A percentile compares a stretch with the other conserved stretches of the same genome.
These are phyloP conservation scores for Boletus huronensis DNA, from an alignment of 768 basidiomycete genomes.

Conservation along the genomic window DNA sequence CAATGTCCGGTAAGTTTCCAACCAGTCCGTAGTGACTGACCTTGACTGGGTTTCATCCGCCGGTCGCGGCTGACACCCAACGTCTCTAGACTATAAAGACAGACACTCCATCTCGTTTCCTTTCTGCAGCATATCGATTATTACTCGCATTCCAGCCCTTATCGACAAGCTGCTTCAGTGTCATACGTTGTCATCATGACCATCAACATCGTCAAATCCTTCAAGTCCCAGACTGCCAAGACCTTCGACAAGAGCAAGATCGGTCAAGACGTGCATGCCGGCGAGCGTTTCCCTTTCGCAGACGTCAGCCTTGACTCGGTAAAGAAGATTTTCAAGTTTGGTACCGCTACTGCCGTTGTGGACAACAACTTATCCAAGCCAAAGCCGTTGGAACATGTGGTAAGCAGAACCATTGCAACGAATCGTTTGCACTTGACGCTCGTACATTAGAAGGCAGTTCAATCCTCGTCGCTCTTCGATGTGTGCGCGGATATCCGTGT, in stretches of 20 bases:
- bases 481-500: not conserved
- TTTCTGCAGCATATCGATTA: slow-evolving; percentile 1
- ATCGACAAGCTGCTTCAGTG: slow-evolving; percentile 1
- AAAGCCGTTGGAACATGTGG: slow-evolving; percentile 1
- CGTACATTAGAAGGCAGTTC: not conserved
- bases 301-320: not conserved
- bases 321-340: slow-evolving; percentile 11
- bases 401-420: not conserved
- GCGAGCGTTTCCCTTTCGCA: not conserved
- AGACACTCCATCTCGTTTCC: not conserved
- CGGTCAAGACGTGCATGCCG: not conserved
- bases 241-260: slow-evolving; percentile 3
- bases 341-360: not conserved
- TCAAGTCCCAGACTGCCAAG: slow-evolving; percentile 12
- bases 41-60: not conserved
- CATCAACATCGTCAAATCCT: slow-evolving; percentile 7
- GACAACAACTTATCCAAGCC: not conserved
- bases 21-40: too few species aligned
- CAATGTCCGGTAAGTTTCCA: slow-evolving; percentile 1
- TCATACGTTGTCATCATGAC: slow-evolving; percentile 10
- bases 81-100: slow-evolving; percentile 9
- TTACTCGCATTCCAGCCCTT: not conserved
- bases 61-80: slow-evolving; percentile 8
- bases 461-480: not conserved
- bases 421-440: not conserved